Evolutionary conservation across 2,329 filamentous ascomycete genomes (phyloP), one percentile per base, ranked within the genome.

Genomic region (Cladosporium sp.): DNA sequence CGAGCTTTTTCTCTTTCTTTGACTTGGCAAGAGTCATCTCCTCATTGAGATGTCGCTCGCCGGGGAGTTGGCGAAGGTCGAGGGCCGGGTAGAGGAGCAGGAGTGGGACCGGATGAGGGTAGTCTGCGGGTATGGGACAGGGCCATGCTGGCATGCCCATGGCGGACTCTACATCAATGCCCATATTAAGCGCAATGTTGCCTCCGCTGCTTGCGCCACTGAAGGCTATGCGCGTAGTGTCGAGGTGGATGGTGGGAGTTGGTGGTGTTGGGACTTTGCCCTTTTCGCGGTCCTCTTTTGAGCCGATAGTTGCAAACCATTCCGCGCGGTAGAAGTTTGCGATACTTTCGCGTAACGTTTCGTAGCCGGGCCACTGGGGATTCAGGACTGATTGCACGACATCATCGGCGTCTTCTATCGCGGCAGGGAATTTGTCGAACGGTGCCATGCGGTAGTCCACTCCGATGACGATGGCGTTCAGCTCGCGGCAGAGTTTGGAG

Each of bases 381-480:
- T 78, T 72, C 28, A 79, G 65, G 2, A 80, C 72, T 1, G 77
- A 75, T 4, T 69, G 69, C 2, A 79, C 64, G 1, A 76, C 76
- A 59, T 80, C 78, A 55, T 80, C 78, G 9, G 75, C 75, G 60
- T 80, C 78, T 60, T 78, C 73, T 17, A 79, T 73, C 1, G 78
- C 78, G 0, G 76, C 76, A 0, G 78, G 78, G 50, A 78, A 80
- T 38, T 77, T 73, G 58, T 77, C 71, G 58, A 78, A 73, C 0
- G 78, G 78, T 3, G 76, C 78, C 47, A 79, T 75, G 37, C 78
- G 74, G 60, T 80, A 80, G 52, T 79, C 78, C 3, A 79, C 77
- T 51, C 73, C 76, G 51, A 80, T 74, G 43, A 77, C 76, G 5
- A 79, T 70, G 11, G 73, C 70, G 4, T 70, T 66, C 11, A 78